Evolutionary conservation across 768 basidiomycete genomes (phyloP).

Genomic region (Podaxis mareebaensis): DNA sequence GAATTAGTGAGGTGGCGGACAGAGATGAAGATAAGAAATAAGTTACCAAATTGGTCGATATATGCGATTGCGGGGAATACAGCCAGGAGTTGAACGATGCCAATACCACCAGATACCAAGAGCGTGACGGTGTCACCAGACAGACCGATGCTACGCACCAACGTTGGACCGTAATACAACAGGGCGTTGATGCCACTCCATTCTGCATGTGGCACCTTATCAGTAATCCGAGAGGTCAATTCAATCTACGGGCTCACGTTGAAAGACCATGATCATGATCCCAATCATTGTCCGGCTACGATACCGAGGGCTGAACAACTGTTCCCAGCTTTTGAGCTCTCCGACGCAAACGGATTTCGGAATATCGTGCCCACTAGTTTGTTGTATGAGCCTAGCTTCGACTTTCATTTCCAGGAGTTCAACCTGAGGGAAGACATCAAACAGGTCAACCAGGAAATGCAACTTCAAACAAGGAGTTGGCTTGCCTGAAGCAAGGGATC

Average conservation of each 20-base stretch:
- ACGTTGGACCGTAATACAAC: constrained; percentile 78
- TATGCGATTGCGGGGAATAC: constrained; percentile 72
- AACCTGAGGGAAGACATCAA: constrained; percentile 39
- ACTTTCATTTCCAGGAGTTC: constrained; percentile 79
- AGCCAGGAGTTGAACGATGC: constrained; percentile 75
- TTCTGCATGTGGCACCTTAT: constrained; percentile 42
- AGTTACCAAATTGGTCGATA: constrained; percentile 64
- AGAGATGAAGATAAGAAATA: constrained; percentile 15
- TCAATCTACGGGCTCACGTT: constrained; percentile 50
- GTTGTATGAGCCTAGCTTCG: constrained; percentile 55
- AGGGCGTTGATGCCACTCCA: constrained; percentile 89
- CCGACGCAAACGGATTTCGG: constrained; percentile 27
- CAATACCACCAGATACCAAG: constrained; percentile 76
- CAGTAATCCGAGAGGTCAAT: not conserved
- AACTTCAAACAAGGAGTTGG: not conserved
- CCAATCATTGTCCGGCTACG: constrained; percentile 67
- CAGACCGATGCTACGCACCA: constrained; percentile 66
- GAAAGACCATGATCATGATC: constrained; percentile 78
- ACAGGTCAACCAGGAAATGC: constrained; percentile 2
- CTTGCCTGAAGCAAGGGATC: constrained; percentile 56
- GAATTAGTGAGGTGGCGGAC: not conserved
- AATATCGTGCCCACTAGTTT: constrained; percentile 19
- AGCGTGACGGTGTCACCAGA: constrained; percentile 59
- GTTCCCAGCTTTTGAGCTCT: constrained; percentile 51
- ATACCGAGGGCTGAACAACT: constrained; percentile 55